Base-by-base conservation (phyloP, 179 eudicot genomes). In the Heliamphora pulchella region DNA sequence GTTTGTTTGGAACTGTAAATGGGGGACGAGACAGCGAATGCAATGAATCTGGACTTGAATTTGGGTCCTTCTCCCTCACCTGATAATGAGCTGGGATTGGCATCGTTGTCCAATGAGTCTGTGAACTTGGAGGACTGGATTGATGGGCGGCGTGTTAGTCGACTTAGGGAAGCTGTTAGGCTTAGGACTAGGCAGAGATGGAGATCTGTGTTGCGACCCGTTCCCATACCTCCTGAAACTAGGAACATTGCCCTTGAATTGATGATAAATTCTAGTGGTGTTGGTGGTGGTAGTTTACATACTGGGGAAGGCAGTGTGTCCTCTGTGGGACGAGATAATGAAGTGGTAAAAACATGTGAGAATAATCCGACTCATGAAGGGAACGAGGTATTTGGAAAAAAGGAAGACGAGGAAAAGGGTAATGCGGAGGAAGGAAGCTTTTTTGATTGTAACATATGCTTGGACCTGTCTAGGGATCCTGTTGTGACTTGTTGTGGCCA, bases 401-500 rank as follows among this genome's bases (percentile, higher is more conserved):
- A 86, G 57, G 92, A 87, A 80, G 89, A 86, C 61, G 85, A 77
- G 77, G 90, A 85, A 17, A 91, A 87, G 88, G 82, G 79, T 47
- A 81, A 79, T 61, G 74, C 76, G 6, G 88, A 87, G 43, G 89
- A 84, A 15, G 90, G 90, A 15, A 85, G 93, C 75, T 94, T 89
- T 76, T 94, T 94, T 41, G 94, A 94, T 79, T 95, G 98, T 81
- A 95, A 93, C 83, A 92, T 95, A 79, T 95, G 97, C 81, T 82
- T 92, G 83, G 93, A 91, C 68, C 81, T 90, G 89, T 85, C 97
- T 11, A 87, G 82, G 68, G 93, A 92, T 47, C 97, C 97, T 13
- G 87, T 92, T 73, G 93, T 92, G 69, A 92, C 97, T 77, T 85
- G 91, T 85, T 92, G 97, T 81, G 97, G 97, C 74, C 97, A 92